Base-by-base conservation (phyloP, 2,329 filamentous ascomycete genomes). In the Orbilia oligospora region DNA sequence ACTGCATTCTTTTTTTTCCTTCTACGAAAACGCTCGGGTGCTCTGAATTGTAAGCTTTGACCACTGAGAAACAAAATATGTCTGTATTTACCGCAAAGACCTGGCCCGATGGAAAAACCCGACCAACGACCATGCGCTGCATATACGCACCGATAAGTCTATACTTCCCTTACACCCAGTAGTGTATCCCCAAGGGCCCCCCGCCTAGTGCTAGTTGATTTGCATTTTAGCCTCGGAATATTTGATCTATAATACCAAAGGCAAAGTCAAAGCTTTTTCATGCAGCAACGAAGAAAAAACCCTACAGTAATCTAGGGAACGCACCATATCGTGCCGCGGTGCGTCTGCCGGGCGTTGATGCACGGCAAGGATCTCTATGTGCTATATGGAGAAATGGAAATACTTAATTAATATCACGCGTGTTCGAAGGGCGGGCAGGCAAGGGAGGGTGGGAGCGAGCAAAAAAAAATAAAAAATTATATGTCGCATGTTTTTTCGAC, bases 181-280 rank as follows among this genome's bases (percentile, higher is more conserved):
- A 27, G 36, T 5, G 46, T n/a, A n/a, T 24, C n/a, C 48, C 64
- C 71, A 41, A 76, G 36, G 53, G 8, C 46, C 58, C 69, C 61
- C 73, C 73, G 67, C 73, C 66, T 71, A 71, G 73, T 77, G 73
- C 36, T 41, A 27, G 56, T 44, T 61, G 18, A 12, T 18, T 46
- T 67, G 66, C 65, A 77, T 67, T 77, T 77, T 77, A 77, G 73
- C 67, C 73, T 71, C 73, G 73, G 73, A 77, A 68, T 77, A 77
- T 71, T 71, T 66, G 51, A 65, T 70, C 56, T 69, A 66, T 77
- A 71, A 58, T 63, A 56, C 55, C 46, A 55, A 44, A 67, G 18
- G 33, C 36, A 66, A 56, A 55, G 53, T 41, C 41, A 71, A 63
- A 41, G 67, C 67, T 41, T 64, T 61, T 71, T 58, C 46, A 70